Percentiles rank a stretch among this genome's conserved stretches.
Evolutionary conservation across 2,329 filamentous ascomycete genomes (phyloP).

Genomic region (Ilyonectria destructans): DNA sequence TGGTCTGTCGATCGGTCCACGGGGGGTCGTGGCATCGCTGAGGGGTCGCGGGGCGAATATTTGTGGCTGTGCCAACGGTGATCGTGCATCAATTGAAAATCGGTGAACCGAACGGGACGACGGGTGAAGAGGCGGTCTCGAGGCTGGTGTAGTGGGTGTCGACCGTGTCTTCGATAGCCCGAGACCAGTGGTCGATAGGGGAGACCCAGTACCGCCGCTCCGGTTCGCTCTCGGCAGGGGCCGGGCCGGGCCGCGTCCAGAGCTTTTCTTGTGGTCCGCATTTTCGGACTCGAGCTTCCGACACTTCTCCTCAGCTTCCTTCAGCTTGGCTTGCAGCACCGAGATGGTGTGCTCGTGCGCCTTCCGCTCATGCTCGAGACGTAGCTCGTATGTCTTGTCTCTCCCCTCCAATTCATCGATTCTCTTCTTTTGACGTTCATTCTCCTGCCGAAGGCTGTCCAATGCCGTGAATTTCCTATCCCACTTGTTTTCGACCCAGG

Average conservation of each 20-base stretch:
- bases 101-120: constrained; percentile 41
- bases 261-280: constrained; percentile 40
- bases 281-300: constrained; percentile 50
- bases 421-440: constrained; percentile 53
- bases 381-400: constrained; percentile 58
- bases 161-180: constrained; percentile 46
- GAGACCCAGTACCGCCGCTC: constrained; percentile 37
- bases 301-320: constrained; percentile 55
- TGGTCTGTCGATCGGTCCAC: constrained; percentile 34
- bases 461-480: constrained; percentile 54
- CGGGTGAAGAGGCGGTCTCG: constrained; percentile 37
- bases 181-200: constrained; percentile 34
- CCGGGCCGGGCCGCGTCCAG: constrained; percentile 35
- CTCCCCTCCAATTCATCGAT: constrained; percentile 57
- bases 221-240: constrained; percentile 42
- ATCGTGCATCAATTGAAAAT: constrained; percentile 31
- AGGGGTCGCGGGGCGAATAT: constrained; percentile 29
- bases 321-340: constrained; percentile 54
- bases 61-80: constrained; percentile 31
- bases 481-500: constrained; percentile 56
- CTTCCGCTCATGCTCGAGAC: constrained; percentile 56
- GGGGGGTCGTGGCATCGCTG: constrained; percentile 22
- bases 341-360: constrained; percentile 53
- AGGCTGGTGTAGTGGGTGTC: constrained; percentile 44
- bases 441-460: constrained; percentile 52